Base-by-base conservation (phyloP, 2,329 filamentous ascomycete genomes). In the Penicillium sp. region DNA sequence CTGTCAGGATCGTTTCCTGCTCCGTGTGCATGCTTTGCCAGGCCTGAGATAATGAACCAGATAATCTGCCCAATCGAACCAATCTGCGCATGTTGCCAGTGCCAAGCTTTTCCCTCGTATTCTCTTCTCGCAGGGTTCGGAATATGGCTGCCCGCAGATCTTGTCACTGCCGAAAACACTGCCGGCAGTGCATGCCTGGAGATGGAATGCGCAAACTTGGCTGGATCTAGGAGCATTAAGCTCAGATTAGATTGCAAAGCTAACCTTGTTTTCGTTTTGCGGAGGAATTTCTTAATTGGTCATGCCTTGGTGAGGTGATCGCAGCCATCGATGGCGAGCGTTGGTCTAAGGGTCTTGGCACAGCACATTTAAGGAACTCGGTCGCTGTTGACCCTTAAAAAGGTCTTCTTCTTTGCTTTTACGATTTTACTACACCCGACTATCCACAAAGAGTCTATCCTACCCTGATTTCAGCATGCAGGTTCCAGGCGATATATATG, bases 251-350 rank as follows among this genome's bases (percentile, higher is more conserved):
- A 50, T 57, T 44, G 26, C 4, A 45, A 62, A 55, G 57, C 53
- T 67, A 53, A 55, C 48, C 37, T 12, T 50, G 28, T 31, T 14
- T 25, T 26, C 17, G 25, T 41, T 25, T 48, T 55, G 19, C 38
- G 16, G 53, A 22, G 22, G 52, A 22, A 41, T 43, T 57, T 60
- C 55, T 52, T 28, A 61, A 58, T 59, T 17, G 38, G 60, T 59
- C 47, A 55, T 65, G 58, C 57, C 47, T 47, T 51, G 53, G 64
- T 72, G 69, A 71, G 65, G 69, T 72, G 69, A 71, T 71, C 52
- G 53, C 56, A 58, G 50, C 56, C 56, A 55, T 51, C 58, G 59
- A 72, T 72, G 63, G 69, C 69, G 69, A 71, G 57, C 59, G 46
- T 44, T 17, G 26, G 30, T 45, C 44, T 44, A 49, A 28, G 33